These are phyloP conservation scores for Russula sp. DNA, from an alignment of 768 basidiomycete genomes.

Conservation along the genomic window DNA sequence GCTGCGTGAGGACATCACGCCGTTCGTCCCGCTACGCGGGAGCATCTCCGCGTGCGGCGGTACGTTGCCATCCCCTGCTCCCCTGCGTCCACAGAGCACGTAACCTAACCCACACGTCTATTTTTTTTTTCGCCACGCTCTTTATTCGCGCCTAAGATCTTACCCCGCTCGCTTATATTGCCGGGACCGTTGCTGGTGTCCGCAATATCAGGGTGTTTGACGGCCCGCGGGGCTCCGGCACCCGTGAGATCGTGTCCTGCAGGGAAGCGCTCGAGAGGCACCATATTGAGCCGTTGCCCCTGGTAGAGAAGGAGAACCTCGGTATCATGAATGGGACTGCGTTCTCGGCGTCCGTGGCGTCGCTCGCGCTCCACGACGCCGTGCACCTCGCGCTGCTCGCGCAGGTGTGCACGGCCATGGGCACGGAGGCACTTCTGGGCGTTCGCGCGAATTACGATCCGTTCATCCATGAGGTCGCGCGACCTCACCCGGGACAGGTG, in stretches of 20 bases:
- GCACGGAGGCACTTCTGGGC: slow-evolving; percentile 74
- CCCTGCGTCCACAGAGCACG: background rate
- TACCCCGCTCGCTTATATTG: slow-evolving; percentile 31
- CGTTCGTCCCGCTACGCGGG: slow-evolving; percentile 78
- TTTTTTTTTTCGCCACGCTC: background rate
- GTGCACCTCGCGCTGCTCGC: slow-evolving; percentile 59
- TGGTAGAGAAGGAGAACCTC: slow-evolving; percentile 70
- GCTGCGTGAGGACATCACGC: slow-evolving; percentile 65
- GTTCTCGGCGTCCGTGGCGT: slow-evolving; percentile 71
- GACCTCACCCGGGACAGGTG: slow-evolving; percentile 81
- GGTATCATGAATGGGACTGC: slow-evolving; percentile 83
- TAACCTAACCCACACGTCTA: background rate
- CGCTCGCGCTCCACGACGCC: slow-evolving; percentile 70
- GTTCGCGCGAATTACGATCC: slow-evolving; percentile 65
- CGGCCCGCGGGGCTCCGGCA: slow-evolving; percentile 42
- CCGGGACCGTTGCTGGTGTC: slow-evolving; percentile 72
- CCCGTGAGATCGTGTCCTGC: slow-evolving; percentile 47
- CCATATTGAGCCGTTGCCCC: slow-evolving; percentile 55
- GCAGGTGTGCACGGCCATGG: slow-evolving; percentile 76
- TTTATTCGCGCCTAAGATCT: slow-evolving; percentile 17
- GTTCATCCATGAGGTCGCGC: slow-evolving; percentile 68
- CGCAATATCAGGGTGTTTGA: slow-evolving; percentile 71
- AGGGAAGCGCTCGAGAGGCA: slow-evolving; percentile 53
- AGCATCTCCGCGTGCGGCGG: slow-evolving; percentile 83
- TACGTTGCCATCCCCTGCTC: slow-evolving; percentile 29